Conservation (phyloP, 306 rosid genomes). For the Prinsepia uniflora region DNA sequence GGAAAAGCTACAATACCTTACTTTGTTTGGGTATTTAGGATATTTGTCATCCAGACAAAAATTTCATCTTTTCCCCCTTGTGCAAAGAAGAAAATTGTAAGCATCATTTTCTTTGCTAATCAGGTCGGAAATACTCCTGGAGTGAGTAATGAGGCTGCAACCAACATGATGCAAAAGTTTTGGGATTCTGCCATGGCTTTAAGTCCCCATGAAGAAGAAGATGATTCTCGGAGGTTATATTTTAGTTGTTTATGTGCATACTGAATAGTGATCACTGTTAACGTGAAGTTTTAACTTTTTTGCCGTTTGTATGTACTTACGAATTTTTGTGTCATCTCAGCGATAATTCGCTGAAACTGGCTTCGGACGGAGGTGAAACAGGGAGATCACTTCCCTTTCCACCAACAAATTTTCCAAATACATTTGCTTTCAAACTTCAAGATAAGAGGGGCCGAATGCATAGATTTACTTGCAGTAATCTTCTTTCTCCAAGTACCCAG, state of each 20-base stretch:
- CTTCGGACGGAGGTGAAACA: slow-evolving; percentile 70
- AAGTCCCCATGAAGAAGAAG: slow-evolving; percentile 58
- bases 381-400: slow-evolving; percentile 45
- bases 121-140: slow-evolving; percentile 72
- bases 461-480: slow-evolving; percentile 78
- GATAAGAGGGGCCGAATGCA: slow-evolving; percentile 80
- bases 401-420: slow-evolving; percentile 30
- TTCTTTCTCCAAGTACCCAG: slow-evolving; percentile 15
- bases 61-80: background rate
- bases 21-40: background rate
- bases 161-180: slow-evolving; percentile 78
- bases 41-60: background rate
- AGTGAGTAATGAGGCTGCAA: slow-evolving; percentile 61
- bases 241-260: slow-evolving; percentile 15
- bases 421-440: slow-evolving; percentile 71
- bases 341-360: slow-evolving; percentile 65
- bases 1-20: background rate
- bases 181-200: slow-evolving; percentile 98
- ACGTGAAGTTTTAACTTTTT: slow-evolving; percentile 4
- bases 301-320: slow-evolving; percentile 17
- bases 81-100: background rate
- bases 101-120: slow-evolving; percentile 25
- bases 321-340: slow-evolving; percentile 41
- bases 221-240: slow-evolving; percentile 65
- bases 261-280: background rate